Percentiles rank a stretch among this genome's conserved stretches.
These are phyloP conservation scores for Naganishia sp. DNA, from an alignment of 1,284 basidiomycete species.

Conservation along the genomic window DNA sequence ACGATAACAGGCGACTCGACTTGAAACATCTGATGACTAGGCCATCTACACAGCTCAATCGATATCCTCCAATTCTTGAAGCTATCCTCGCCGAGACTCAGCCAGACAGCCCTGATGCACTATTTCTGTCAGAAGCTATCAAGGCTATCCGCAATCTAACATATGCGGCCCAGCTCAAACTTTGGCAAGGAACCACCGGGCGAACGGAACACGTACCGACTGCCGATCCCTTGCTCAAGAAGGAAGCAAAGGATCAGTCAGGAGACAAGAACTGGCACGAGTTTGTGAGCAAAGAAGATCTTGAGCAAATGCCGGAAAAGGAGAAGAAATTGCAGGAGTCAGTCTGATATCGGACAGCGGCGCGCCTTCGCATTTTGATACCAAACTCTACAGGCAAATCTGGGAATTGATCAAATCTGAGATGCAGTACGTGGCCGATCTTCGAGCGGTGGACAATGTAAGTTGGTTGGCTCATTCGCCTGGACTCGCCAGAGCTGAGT, in stretches of 20 bases:
- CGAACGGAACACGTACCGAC: constrained; percentile 58
- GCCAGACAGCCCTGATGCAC: constrained; percentile 72
- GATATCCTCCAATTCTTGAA: constrained; percentile 83
- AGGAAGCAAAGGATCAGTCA: constrained; percentile 23
- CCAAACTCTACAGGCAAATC: constrained; percentile 64
- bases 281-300: constrained; percentile 69
- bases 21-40: constrained; percentile 83
- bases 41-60: constrained; percentile 83
- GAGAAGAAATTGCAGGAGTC: constrained; percentile 86
- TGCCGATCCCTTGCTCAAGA: constrained; percentile 29
- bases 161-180: constrained; percentile 71
- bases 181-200: constrained; percentile 83
- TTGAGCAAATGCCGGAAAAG: constrained; percentile 66
- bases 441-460: constrained; percentile 82
- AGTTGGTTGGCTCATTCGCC: constrained; percentile 37
- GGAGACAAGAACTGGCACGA: constrained; percentile 72
- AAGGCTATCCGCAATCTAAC: constrained; percentile 75
- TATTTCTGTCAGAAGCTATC: constrained; percentile 74
- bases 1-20: constrained; percentile 73
- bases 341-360: constrained; percentile 46
- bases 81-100: constrained; percentile 80
- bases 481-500: constrained; percentile 8
- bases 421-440: constrained; percentile 90
- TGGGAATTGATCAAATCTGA: constrained; percentile 95
- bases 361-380: constrained; percentile 9